A percentile compares a stretch with the other conserved stretches of the same genome.
Evolutionary conservation across 306 rosid species (phyloP).

Genomic region (Quercus ilex): DNA sequence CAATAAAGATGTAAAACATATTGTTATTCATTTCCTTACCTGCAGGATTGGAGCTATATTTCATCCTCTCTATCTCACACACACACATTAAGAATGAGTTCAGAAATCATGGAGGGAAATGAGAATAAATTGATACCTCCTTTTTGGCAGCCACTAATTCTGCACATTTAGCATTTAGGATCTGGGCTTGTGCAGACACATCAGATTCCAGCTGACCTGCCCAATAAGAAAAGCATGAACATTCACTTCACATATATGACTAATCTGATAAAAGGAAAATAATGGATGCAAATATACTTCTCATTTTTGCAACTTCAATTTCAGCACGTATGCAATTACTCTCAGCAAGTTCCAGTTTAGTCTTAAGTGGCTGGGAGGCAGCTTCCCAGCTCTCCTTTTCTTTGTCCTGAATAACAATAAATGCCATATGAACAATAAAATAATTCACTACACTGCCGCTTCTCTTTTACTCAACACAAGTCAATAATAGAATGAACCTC

Average conservation of each 20-base stretch:
- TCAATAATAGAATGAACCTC: constrained; percentile 1
- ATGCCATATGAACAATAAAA: constrained; percentile 1
- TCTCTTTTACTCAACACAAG: neutral
- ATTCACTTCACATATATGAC: constrained; percentile 6
- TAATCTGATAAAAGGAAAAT: constrained; percentile 19
- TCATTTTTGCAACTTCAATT: constrained; percentile 87
- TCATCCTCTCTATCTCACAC: neutral
- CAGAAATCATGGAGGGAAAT: neutral
- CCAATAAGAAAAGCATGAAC: constrained; percentile 37
- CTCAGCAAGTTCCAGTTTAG: constrained; percentile 72
- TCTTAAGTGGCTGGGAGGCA: constrained; percentile 57
- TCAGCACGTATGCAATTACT: constrained; percentile 88
- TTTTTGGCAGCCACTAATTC: constrained; percentile 63
- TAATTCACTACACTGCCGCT: neutral
- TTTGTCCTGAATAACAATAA: constrained; percentile 63
- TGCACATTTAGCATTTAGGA: constrained; percentile 57
- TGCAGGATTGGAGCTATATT: neutral
- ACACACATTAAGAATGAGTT: neutral
- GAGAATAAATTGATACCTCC: constrained; percentile 50
- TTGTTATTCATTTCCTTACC: neutral
- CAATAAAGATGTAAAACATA: neutral
- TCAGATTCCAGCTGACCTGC: constrained; percentile 95
- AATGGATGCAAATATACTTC: constrained; percentile 49
- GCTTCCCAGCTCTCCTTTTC: constrained; percentile 82
- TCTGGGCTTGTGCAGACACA: constrained; percentile 56